Base-by-base conservation (phyloP, 768 basidiomycete species). In the Boletus fagicola region DNA sequence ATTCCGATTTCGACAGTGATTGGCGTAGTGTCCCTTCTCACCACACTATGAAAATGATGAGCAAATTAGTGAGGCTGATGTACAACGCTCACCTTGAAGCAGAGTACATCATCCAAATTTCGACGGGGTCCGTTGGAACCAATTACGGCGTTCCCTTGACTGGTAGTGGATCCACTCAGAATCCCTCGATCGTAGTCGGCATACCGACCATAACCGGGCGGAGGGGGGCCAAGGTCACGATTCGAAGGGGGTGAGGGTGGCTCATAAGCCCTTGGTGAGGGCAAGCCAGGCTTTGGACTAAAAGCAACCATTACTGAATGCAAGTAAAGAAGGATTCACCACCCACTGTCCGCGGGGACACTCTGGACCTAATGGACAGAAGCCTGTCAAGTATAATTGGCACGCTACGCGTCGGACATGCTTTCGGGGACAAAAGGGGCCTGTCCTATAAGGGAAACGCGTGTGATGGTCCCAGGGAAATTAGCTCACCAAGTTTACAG, bases 1-100 rank as follows among this genome's bases (percentile, higher is more conserved):
- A 69, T 94, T 94, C 54, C 90, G 78, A 71, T 94, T 94, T 42
- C 88, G 83, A 73, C 95, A 97, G 65, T 91, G 86, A 69, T 97
- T 96, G 20, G 95, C 95, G 68, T 96, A 96, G 69, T 98, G 96
- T 1, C 96, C 96, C 63, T 89, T 88, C 71, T 92, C 87, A 38
- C 92, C 92, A 66, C 94, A 97, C 87, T 93, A 60, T 9, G 53
- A 55, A 62, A 55, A 49, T 51, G 44, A 46, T 51, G 35, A 58
- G 49, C 28, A 62, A 44, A 35, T 26, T 39, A 53, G 46, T 10
- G 7, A 51, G 52, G 44, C 8, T 7, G 49, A 48, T 56, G 44
- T n/a, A 22, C 13, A 44, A 24, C 28, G 64, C 78, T 56, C 69
- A 86, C 89, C 83, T 92, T 94, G 79, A 93, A 92, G 68, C 93